Evolutionary conservation across 176 grass and related monocot genomes (phyloP), one percentile per base, ranked within the genome.

Genomic region (Avena insularis): DNA sequence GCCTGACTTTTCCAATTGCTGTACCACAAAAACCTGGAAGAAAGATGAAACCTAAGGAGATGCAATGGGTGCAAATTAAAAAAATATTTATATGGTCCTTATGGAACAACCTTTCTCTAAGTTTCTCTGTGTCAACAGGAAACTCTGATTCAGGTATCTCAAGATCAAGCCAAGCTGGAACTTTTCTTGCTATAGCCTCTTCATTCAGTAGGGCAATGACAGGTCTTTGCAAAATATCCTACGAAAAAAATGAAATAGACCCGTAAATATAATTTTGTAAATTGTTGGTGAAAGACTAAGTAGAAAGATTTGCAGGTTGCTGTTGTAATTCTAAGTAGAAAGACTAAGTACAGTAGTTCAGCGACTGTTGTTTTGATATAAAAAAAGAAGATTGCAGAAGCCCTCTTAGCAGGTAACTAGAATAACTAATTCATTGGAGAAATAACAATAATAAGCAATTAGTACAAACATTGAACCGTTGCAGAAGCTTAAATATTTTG

Each of bases 161-260:
- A 77, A 78, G 86, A 89, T 98, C 93, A 86, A 98, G 93, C 96
- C 96, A 98, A 79, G 78, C 74, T 29, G 88, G 91, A 89, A 93
- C 78, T 89, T 98, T 93, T 45, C 87, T 83, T 70, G 78, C 9
- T 38, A 56, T 86, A 53, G 78, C 88, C 89, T 93, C 88, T 88
- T 92, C 82, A 61, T 89, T 86, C 70, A 95, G 79, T 59, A 98
- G 19, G 71, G 31, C 13, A 57, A 98, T 94, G 71, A 94, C 43
- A 86, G 93, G 90, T 91, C 77, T 91, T 77, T 90, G 84, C 72
- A 98, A 84, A 77, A 89, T 36, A 66, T 83, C 90, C 96, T 98
- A 86, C 50, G 4, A 86, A 90, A 66, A 67, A 82, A 31, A 87
- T 64, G 25, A 17, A 87, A 86, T 27, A 56, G 19, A 19, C 69